phyloP scores from a whole-genome alignment of 805 yeast genomes.

The Candida hungchunana region DNA sequence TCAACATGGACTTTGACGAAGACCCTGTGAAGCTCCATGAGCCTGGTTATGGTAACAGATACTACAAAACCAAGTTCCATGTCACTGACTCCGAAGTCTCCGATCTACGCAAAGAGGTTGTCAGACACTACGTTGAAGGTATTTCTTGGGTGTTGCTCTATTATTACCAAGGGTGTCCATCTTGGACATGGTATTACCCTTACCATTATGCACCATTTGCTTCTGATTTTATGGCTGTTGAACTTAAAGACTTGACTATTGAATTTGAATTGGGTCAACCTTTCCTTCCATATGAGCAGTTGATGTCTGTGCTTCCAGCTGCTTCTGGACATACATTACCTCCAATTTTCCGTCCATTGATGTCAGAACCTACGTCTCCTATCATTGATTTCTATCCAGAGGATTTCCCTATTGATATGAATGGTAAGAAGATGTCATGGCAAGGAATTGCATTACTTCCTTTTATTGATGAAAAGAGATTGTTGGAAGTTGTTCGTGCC shows the following conservation, averaged over 20 bases:
- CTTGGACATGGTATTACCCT: conserved; percentile 98
- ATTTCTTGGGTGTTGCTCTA: conserved; percentile 94
- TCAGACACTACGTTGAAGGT: conserved; percentile 80
- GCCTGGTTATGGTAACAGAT: conserved; percentile 81
- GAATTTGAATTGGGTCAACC: conserved; percentile 69
- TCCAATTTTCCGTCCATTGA: conserved; percentile 70
- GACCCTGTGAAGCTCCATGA: conserved; percentile 69
- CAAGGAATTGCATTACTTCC: conserved; percentile 90
- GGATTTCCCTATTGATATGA: conserved; percentile 87
- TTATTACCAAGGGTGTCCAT: conserved; percentile 96
- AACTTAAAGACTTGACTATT: conserved; percentile 46
- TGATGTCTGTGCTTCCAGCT: conserved; percentile 88
- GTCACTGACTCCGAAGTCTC: conserved; percentile 50
- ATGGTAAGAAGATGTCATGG: conserved; percentile 94
- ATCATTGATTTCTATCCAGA: conserved; percentile 90
- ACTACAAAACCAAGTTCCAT: conserved; percentile 73
- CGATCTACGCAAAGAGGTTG: conserved; percentile 54
- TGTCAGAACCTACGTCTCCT: conserved; percentile 75
- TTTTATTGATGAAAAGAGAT: conserved; percentile 79
- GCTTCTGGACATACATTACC: conserved; percentile 88
- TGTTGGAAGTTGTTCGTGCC: conserved; percentile 59
- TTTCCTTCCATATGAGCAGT: conserved; percentile 85
- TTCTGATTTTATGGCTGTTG: conserved; percentile 63
- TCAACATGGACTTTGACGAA: conserved; percentile 37
- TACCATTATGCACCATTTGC: conserved; percentile 99